Evolutionary conservation across 202 grass and related monocot genomes (phyloP).

Genomic region (Miscanthus sacchariflorus): DNA sequence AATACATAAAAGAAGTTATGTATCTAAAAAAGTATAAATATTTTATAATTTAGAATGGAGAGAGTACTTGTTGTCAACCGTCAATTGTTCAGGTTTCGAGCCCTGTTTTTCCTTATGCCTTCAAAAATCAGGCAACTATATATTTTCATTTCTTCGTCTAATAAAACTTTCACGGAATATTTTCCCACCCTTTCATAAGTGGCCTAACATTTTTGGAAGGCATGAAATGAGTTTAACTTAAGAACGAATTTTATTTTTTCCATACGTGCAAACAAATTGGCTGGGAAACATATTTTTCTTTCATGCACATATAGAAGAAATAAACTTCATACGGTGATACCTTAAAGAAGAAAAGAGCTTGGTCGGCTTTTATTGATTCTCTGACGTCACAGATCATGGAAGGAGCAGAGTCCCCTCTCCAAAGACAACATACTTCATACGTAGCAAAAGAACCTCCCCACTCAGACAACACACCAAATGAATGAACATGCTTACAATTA

Average conservation of each 20-base stretch:
- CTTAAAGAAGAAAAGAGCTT: neutral
- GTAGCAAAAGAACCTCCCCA: conserved; percentile 1
- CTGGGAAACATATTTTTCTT: neutral
- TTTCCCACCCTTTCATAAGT: neutral
- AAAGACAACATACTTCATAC: neutral
- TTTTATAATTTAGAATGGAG: neutral
- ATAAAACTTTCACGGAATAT: neutral
- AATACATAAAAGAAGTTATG: too few species aligned
- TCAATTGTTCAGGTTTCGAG: neutral
- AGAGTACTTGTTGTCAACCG: neutral
- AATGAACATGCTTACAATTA: conserved; percentile 7
- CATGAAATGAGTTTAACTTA: neutral
- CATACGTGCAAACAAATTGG: neutral
- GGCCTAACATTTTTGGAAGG: neutral
- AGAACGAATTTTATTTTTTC: neutral
- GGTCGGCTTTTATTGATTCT: conserved; percentile 14
- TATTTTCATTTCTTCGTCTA: neutral
- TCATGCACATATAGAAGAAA: neutral
- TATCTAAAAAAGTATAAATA: neutral
- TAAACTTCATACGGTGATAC: neutral
- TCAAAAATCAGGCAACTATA: neutral
- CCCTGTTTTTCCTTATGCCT: neutral
- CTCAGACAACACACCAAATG: conserved; percentile 17
- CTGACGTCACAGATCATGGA: conserved; percentile 11
- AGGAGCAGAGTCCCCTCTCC: neutral